Conservation (phyloP, 2,329 filamentous ascomycete genomes). For the Colletotrichum endophyticum region DNA sequence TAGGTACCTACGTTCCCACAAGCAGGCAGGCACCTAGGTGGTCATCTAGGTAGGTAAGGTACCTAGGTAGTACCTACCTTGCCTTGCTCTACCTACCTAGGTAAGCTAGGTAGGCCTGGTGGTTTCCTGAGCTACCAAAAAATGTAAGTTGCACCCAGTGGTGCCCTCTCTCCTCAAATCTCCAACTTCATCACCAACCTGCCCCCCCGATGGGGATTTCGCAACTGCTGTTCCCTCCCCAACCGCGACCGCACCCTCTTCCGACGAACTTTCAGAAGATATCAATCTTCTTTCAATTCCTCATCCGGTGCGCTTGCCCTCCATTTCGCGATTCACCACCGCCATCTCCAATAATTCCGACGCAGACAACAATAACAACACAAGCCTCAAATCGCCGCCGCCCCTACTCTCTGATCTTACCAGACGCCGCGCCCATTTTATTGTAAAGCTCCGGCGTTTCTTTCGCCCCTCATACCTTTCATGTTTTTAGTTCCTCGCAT, state of each 20-base stretch:
- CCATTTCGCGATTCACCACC: neutral
- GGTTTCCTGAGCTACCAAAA: neutral
- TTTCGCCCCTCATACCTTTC: neutral
- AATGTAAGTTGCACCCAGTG: neutral
- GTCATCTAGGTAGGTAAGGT: neutral
- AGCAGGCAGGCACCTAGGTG: neutral
- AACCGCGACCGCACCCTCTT: neutral
- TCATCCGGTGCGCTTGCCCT: neutral
- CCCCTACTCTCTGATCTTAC: neutral
- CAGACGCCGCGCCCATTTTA: neutral
- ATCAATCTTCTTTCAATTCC: neutral
- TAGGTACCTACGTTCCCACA: neutral
- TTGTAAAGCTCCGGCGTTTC: conserved; percentile 3
- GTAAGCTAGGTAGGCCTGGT: neutral
- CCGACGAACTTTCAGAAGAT: neutral
- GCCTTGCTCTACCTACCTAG: neutral
- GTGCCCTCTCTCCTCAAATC: neutral
- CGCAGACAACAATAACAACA: neutral
- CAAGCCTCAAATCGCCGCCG: neutral
- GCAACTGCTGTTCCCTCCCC: neutral
- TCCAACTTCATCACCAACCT: neutral
- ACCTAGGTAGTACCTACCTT: neutral
- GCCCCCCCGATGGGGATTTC: neutral
- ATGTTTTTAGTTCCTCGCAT: neutral
- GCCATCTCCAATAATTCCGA: neutral